Evolutionary conservation across 2,329 filamentous ascomycete genomes (phyloP), one percentile per base, ranked within the genome.

Genomic region (Pseudocercospora eumusae): DNA sequence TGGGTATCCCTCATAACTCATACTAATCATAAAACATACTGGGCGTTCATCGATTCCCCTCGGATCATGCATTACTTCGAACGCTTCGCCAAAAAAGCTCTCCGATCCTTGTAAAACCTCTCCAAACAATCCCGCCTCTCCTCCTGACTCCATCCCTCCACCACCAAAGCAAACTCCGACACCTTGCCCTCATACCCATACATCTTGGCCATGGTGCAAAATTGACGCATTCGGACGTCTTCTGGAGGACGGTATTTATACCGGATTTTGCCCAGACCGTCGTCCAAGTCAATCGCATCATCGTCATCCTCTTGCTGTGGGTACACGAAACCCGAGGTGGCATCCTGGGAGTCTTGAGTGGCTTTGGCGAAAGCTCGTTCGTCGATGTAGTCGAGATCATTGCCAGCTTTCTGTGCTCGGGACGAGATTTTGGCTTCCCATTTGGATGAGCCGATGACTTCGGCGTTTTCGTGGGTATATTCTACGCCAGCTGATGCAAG

Each of bases 391-490:
- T 83, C 81, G 2, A 80, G 50, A 59, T 83, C 79, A 61, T 82
- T 82, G 3, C 81, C 82, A 0, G 80, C 80, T 71, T 88, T 82
- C 71, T 89, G 86, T 4, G 93, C 95, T 45, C 86, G 86, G 20
- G 88, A 87, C 50, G 90, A 93, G 4, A 99, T 84, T 61, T 88
- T 86, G 66, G 90, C 89, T 77, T 99, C 95, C n/a, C 97, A 84
- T 68, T 89, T 91, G n/a, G 90, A 95, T 0, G 91, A 89, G 10
- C 95, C 95, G 60, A 99, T 86, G 13, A 99, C 93, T 76, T 99
- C 93, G 1, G 91, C 92, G 74, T 99, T 99, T 69, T 98, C 90
- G 73, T 99, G 95, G 0, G 92, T 96, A 75, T 99, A 99, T 71
- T 95, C 88, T 0, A 99, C 93, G 1, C 95, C 95, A 0, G 91